A percentile compares a stretch with the other conserved stretches of the same genome.
Conservation (phyloP, 495 filamentous ascomycete genomes). For the Penicillium parvum region DNA sequence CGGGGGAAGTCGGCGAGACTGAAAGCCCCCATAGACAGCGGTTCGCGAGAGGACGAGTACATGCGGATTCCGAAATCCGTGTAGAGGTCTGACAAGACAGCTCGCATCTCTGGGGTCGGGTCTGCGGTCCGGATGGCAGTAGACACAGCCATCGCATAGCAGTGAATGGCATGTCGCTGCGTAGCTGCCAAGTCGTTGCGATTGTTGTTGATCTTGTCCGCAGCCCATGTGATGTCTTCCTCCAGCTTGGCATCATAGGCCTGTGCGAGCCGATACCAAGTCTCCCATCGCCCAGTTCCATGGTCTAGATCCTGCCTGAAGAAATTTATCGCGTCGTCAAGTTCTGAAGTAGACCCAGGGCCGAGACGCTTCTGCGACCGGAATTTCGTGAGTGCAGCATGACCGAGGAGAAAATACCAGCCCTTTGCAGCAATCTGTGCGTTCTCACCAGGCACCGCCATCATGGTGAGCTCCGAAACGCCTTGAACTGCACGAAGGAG, state of each 20-base stretch:
- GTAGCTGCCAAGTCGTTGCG: conserved; percentile 65
- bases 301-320: conserved; percentile 84
- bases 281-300: conserved; percentile 82
- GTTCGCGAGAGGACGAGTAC: conserved; percentile 86
- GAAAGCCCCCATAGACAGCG: conserved; percentile 86
- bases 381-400: conserved; percentile 83
- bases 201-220: conserved; percentile 91
- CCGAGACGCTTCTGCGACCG: conserved; percentile 76
- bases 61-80: conserved; percentile 84
- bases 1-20: conserved; percentile 68
- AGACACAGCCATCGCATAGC: conserved; percentile 86
- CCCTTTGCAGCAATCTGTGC: conserved; percentile 69
- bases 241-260: conserved; percentile 89
- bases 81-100: conserved; percentile 76
- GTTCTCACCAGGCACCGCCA: conserved; percentile 46
- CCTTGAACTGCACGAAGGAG: conserved; percentile 76
- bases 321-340: conserved; percentile 77
- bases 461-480: conserved; percentile 57
- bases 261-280: conserved; percentile 92
- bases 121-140: conserved; percentile 61
- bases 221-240: conserved; percentile 88
- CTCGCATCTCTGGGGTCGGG: conserved; percentile 54
- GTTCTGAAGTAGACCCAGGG: conserved; percentile 74
- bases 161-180: conserved; percentile 84
- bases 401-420: conserved; percentile 89